Evolutionary conservation across 257 asterid species (phyloP), one percentile per base, ranked within the genome.

Genomic region (Ballota nigra): DNA sequence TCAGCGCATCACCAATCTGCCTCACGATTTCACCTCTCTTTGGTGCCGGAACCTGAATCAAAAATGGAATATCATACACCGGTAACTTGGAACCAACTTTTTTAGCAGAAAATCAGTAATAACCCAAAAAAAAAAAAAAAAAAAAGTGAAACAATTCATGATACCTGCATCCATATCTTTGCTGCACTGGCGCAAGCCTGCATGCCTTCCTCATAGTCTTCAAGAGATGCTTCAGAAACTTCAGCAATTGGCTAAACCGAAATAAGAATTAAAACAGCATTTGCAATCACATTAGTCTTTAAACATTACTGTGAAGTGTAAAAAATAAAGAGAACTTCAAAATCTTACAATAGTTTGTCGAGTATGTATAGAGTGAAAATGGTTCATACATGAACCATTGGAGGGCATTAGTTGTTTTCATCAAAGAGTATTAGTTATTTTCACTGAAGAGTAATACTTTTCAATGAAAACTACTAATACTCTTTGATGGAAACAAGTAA

Each of bases 1-100:
- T 84, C 71, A 95, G 78, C 16, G 99, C 96, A 78, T 95, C 99
- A 75, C 99, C 99, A 62, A 95, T 92, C 86, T 95, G 99, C 81
- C 99, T 88, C 58, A 95, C 99, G 47, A 95, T 84, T 66, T 95
- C 98, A 77, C 99, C 99, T 84, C 99, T 88, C 85, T 92, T 92
- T 34, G 99, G 99, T 58, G 99, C 97, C 0, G 99, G 97, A 83
- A 95, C 68, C 99, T 95, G 84, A 75, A 72, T 68, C 77, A 76
- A 33, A n/a, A 49, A 83, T 3, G 49, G 34, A 52, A 41, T 53
- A 36, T 45, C 70, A 55, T 70, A 73, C 15, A 60, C 36, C 23
- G 33, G 16, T 38, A 55, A 34, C 36, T 28, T 38, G 41, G 9
- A 11, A 22, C 41, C 65, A 68, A 36, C 24, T 38, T 34, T 55